Conservation (phyloP, 1,284 basidiomycete species). For the Cryptococcus jaspeensis region DNA sequence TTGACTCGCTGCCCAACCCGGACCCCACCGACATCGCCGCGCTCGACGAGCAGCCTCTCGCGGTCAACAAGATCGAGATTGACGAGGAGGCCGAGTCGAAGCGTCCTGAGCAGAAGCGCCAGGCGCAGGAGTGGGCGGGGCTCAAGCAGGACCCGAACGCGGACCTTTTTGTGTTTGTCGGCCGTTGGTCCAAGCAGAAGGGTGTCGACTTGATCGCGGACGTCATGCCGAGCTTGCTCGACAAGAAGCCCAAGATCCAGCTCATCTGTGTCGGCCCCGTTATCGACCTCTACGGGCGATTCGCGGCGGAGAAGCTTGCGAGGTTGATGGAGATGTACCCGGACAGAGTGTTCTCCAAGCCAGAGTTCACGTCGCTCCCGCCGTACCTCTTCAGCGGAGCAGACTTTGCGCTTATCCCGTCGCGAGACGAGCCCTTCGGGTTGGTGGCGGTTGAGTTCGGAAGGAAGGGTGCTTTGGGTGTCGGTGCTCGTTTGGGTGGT, state of each 20-base stretch:
- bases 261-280: slow-evolving; percentile 86
- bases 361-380: slow-evolving; percentile 89
- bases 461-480: slow-evolving; percentile 89
- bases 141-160: slow-evolving; percentile 84
- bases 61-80: slow-evolving; percentile 69
- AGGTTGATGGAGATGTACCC: slow-evolving; percentile 92
- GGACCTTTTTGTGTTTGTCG: slow-evolving; percentile 90
- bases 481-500: slow-evolving; percentile 86
- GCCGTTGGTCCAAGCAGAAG: slow-evolving; percentile 95
- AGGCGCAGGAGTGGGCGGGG: slow-evolving; percentile 90
- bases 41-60: slow-evolving; percentile 71
- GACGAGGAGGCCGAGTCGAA: slow-evolving; percentile 80
- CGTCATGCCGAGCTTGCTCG: slow-evolving; percentile 82
- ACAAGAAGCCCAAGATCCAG: slow-evolving; percentile 81
- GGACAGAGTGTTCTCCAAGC: slow-evolving; percentile 86
- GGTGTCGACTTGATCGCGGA: slow-evolving; percentile 92
- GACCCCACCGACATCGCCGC: slow-evolving; percentile 88
- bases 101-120: slow-evolving; percentile 81
- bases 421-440: slow-evolving; percentile 91
- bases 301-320: slow-evolving; percentile 86
- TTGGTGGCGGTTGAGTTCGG: slow-evolving; percentile 92
- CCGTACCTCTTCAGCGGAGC: slow-evolving; percentile 90
- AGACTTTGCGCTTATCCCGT: slow-evolving; percentile 89
- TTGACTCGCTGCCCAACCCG: slow-evolving; percentile 89
- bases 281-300: slow-evolving; percentile 88